phyloP scores from a whole-genome alignment of 2,329 filamentous ascomycete genomes.

The Beauveria rudraprayagi region DNA sequence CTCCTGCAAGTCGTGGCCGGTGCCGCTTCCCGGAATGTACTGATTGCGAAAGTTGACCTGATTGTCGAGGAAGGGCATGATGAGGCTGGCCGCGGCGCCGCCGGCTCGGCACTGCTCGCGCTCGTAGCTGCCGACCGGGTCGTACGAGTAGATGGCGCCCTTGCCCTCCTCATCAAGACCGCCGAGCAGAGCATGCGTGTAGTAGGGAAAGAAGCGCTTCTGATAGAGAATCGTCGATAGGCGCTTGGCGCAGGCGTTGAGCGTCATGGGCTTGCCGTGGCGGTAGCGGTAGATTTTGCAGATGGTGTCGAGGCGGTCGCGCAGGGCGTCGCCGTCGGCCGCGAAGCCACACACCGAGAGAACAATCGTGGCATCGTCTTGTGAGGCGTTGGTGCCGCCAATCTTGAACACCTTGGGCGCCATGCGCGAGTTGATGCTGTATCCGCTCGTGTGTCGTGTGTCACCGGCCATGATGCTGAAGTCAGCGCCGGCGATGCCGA shows the following conservation, averaged over 20 bases:
- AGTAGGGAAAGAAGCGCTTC: conserved; percentile 99
- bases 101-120: conserved; percentile 91
- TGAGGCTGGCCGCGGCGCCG: conserved; percentile 84
- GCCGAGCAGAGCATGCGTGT: conserved; percentile 87
- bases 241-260: conserved; percentile 89
- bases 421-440: conserved; percentile 98
- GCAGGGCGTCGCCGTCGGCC: conserved; percentile 86
- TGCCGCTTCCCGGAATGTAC: conserved; percentile 79
- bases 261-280: conserved; percentile 91
- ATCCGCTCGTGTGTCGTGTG: conserved; percentile 89
- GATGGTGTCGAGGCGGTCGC: conserved; percentile 86
- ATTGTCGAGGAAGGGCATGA: conserved; percentile 99
- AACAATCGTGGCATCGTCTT: conserved; percentile 77
- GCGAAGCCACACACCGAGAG: conserved; percentile 94
- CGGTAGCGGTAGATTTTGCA: conserved; percentile 99
- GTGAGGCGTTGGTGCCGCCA: conserved; percentile 78
- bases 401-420: conserved; percentile 96
- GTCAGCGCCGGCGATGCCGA: conserved; percentile 87
- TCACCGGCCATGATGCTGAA: conserved; percentile 97
- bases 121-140: conserved; percentile 96
- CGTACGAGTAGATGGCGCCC: conserved; percentile 93
- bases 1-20: conserved; percentile 71
- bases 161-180: conserved; percentile 91
- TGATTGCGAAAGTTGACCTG: conserved; percentile 99
- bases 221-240: conserved; percentile 92